A percentile compares a stretch with the other conserved stretches of the same genome.
These are phyloP conservation scores for Rasamsonia emersonii DNA, from an alignment of 2,329 filamentous ascomycete genomes.

Conservation along the genomic window DNA sequence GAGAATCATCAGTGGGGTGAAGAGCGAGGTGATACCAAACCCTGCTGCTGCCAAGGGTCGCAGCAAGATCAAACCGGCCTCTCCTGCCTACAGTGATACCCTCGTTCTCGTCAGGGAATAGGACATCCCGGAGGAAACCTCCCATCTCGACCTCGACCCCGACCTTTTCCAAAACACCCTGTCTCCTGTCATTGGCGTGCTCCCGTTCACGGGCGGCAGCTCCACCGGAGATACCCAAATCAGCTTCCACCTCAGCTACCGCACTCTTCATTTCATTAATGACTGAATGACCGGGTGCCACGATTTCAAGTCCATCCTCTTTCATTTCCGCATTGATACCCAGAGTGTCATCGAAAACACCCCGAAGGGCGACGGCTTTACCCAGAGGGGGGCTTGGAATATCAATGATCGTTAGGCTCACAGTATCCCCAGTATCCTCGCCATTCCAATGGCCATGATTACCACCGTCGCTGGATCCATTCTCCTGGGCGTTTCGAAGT, in stretches of 20 bases:
- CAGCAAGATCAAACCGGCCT: slow-evolving; percentile 69
- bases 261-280: slow-evolving; percentile 80
- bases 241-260: slow-evolving; percentile 64
- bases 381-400: slow-evolving; percentile 70
- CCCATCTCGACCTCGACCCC: slow-evolving; percentile 73
- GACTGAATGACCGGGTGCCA: slow-evolving; percentile 68
- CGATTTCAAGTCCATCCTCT: slow-evolving; percentile 77
- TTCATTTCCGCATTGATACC: slow-evolving; percentile 98
- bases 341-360: slow-evolving; percentile 82
- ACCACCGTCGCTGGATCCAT: slow-evolving; percentile 58
- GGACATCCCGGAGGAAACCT: slow-evolving; percentile 69
- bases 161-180: slow-evolving; percentile 77
- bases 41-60: slow-evolving; percentile 70
- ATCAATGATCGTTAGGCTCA: slow-evolving; percentile 81
- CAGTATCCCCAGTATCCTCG: slow-evolving; percentile 64
- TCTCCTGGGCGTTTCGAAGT: slow-evolving; percentile 55
- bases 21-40: slow-evolving; percentile 92
- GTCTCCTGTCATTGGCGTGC: slow-evolving; percentile 69
- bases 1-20: slow-evolving; percentile 82
- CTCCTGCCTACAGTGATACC: slow-evolving; percentile 72
- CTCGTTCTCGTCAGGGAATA: slow-evolving; percentile 69
- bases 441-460: slow-evolving; percentile 56
- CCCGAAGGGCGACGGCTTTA: slow-evolving; percentile 81
- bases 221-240: slow-evolving; percentile 66
- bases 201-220: slow-evolving; percentile 63